Evolutionary conservation across 495 filamentous ascomycete genomes (phyloP).

Genomic region (Neurospora sp.): DNA sequence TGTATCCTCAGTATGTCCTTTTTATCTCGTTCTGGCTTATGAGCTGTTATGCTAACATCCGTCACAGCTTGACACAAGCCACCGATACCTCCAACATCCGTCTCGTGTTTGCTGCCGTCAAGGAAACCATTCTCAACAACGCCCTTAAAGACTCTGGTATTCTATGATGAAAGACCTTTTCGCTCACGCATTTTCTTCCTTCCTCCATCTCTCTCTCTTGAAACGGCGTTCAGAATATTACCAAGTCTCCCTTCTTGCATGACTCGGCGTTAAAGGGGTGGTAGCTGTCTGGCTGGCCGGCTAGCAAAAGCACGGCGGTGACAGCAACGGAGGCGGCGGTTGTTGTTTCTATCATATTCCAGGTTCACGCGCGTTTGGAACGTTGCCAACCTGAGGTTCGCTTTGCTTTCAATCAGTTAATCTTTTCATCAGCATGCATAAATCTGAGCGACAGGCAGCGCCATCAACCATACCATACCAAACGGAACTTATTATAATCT

Average conservation of each 20-base stretch:
- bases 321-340: background rate
- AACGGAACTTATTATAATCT: background rate
- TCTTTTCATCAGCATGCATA: background rate
- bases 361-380: background rate
- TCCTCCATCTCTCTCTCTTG: background rate
- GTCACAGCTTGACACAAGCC: slow-evolving; percentile 80
- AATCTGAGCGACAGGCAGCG: background rate
- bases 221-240: background rate
- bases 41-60: slow-evolving; percentile 20
- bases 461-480: background rate
- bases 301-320: background rate
- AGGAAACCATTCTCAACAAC: slow-evolving; percentile 97
- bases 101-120: slow-evolving; percentile 93
- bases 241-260: background rate
- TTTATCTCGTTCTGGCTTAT: background rate
- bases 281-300: background rate
- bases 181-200: background rate
- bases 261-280: background rate
- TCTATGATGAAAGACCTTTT: slow-evolving; percentile 43
- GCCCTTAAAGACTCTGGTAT: slow-evolving; percentile 97
- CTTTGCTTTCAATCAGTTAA: background rate
- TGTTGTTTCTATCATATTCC: background rate
- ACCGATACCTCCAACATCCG: slow-evolving; percentile 98
- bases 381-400: background rate
- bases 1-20: slow-evolving; percentile 89